Conservation (phyloP, 352 stramenopile species). For the Plasmopara halstedii region DNA sequence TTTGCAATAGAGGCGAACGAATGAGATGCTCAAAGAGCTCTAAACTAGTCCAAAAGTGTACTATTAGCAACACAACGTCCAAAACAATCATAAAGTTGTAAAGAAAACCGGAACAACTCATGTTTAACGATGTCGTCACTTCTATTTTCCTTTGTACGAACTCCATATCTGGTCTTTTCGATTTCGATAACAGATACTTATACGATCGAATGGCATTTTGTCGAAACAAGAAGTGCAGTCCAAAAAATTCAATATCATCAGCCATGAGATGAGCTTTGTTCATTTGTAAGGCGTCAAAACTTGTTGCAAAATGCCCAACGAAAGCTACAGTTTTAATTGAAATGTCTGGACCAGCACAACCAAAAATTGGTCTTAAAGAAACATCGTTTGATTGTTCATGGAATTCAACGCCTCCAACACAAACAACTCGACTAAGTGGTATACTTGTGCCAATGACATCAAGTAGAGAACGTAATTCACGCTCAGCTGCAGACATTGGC, state of each 20-base stretch:
- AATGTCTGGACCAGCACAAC: constrained; percentile 25
- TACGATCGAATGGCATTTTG: constrained; percentile 34
- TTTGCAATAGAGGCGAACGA: constrained; percentile 9
- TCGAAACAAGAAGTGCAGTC: constrained; percentile 34
- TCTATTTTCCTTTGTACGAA: constrained; percentile 11
- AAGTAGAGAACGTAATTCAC: constrained; percentile 28
- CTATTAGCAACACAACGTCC: constrained; percentile 22
- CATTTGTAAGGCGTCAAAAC: constrained; percentile 23
- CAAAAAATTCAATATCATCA: constrained; percentile 33
- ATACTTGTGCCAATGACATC: constrained; percentile 34
- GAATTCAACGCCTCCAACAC: constrained; percentile 29
- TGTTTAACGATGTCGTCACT: constrained; percentile 26
- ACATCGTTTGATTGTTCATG: constrained; percentile 4
- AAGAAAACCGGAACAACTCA: constrained; percentile 42
- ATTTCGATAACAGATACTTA: constrained; percentile 2
- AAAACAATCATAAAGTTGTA: constrained; percentile 37
- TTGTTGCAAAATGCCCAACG: constrained; percentile 26
- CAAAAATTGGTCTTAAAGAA: constrained; percentile 24
- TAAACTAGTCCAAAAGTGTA: constrained; percentile 23
- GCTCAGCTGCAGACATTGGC: constrained; percentile 26
- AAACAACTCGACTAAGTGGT: constrained; percentile 26
- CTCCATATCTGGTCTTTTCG: background rate
- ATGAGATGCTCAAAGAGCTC: constrained; percentile 22
- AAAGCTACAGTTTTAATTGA: constrained; percentile 25
- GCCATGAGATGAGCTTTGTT: constrained; percentile 40